Conservation (phyloP, 495 filamentous ascomycete genomes). For the Penicillium goetzii region DNA sequence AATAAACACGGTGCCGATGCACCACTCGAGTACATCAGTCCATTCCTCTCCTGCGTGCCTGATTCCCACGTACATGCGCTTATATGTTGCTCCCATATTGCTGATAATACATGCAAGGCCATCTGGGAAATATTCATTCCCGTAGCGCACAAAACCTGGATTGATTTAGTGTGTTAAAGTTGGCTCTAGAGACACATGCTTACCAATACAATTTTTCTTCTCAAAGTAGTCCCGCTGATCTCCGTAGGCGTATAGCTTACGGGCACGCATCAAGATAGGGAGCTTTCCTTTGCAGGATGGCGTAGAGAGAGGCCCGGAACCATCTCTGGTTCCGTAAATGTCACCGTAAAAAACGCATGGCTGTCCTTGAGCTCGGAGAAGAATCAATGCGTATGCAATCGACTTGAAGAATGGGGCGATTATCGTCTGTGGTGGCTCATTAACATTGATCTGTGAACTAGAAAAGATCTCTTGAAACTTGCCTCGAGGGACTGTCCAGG, state of each 20-base stretch:
- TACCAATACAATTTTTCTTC: slow-evolving; percentile 64
- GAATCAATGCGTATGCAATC: slow-evolving; percentile 65
- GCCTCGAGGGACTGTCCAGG: slow-evolving; percentile 62
- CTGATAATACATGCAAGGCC: slow-evolving; percentile 64
- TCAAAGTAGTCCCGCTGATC: slow-evolving; percentile 71
- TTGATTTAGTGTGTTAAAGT: not conserved
- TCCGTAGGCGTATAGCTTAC: slow-evolving; percentile 73
- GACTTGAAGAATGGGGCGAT: slow-evolving; percentile 62
- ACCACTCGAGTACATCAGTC: slow-evolving; percentile 64
- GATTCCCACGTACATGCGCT: slow-evolving; percentile 66
- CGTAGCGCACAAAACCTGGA: slow-evolving; percentile 62
- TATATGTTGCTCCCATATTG: slow-evolving; percentile 50
- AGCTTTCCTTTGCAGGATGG: slow-evolving; percentile 64
- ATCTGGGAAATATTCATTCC: slow-evolving; percentile 52
- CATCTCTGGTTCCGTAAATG: slow-evolving; percentile 65
- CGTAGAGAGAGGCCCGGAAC: slow-evolving; percentile 38
- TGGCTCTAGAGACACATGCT: slow-evolving; percentile 39
- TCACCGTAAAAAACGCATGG: slow-evolving; percentile 79
- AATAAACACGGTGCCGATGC: slow-evolving; percentile 53
- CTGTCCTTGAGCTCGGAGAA: slow-evolving; percentile 68
- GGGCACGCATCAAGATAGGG: slow-evolving; percentile 61
- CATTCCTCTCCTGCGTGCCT: slow-evolving; percentile 62
- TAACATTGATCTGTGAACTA: not conserved
- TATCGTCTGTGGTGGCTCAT: slow-evolving; percentile 38
- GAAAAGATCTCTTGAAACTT: not conserved